Evolutionary conservation across 2,329 filamentous ascomycete genomes (phyloP).

Genomic region (Monilinia polystroma): DNA sequence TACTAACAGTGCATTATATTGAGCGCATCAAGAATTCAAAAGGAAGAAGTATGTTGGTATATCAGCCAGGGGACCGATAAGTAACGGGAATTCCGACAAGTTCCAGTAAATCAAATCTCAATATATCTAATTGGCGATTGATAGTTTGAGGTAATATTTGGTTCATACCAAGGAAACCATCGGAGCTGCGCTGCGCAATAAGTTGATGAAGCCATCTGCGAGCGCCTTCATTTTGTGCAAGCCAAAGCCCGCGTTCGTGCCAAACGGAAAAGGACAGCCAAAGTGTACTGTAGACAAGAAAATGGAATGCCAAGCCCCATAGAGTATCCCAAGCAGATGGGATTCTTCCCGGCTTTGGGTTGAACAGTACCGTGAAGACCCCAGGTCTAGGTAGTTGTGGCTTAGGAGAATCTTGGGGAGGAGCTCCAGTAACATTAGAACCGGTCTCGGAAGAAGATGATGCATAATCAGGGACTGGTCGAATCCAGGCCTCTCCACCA

Average conservation of each 20-base stretch:
- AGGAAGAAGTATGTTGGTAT: not conserved
- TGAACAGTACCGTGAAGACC: not conserved
- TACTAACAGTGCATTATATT: not conserved
- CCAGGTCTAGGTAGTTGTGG: not conserved
- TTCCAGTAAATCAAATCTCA: not conserved
- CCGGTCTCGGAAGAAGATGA: constrained; percentile 12
- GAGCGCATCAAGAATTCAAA: not conserved
- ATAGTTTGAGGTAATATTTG: constrained; percentile 9
- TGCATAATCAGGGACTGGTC: not conserved
- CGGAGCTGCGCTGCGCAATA: not conserved
- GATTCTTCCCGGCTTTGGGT: constrained; percentile 1
- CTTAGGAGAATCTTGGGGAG: not conserved
- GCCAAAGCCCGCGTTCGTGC: constrained; percentile 16
- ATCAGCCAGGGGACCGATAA: constrained; percentile 15
- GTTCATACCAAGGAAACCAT: constrained; percentile 15
- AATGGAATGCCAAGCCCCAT: constrained; percentile 9
- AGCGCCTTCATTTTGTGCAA: constrained; percentile 20
- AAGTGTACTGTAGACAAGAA: constrained; percentile 2
- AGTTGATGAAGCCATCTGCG: constrained; percentile 13
- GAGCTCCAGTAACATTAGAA: not conserved
- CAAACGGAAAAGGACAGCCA: not conserved
- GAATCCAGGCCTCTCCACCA: not conserved
- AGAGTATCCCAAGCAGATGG: constrained; percentile 11
- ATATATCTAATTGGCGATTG: constrained; percentile 10
- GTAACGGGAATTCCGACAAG: not conserved